Evolutionary conservation across 1,284 basidiomycete species (phyloP), one percentile per base, ranked within the genome.

Genomic region (Irpex rosettiformis): DNA sequence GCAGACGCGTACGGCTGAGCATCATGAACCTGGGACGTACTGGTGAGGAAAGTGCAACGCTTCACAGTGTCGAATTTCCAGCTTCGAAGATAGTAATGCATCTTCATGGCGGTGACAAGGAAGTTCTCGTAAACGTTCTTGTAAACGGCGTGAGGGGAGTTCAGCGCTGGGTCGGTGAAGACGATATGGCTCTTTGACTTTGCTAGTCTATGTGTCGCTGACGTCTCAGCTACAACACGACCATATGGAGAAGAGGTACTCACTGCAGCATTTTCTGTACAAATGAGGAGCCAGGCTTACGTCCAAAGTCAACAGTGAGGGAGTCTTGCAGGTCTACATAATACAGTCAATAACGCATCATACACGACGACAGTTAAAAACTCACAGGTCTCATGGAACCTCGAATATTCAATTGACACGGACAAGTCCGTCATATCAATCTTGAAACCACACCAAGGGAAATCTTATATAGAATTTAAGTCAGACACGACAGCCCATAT

Each of bases 71-170:
- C 74, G 5, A 75, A 62, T n/a, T 78, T 76, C 84, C 82, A 88
- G 49, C 80, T 78, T 48, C 78, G 77, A 37, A 96, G 77, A 71
- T 97, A 98, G 54, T 85, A 81, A 55, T 92, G 85, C 79, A 95
- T 90, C 75, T 95, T 98, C 79, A 96, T 88, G 0, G 93, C 93
- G 1, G 87, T 82, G 24, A 96, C 72, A n/a, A 93, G 73, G 67
- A 96, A 91, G 66, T 88, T 91, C 71, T 95, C 87, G 69, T 94
- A 95, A 7, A 97, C 77, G 70, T 98, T 99, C 37, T 84, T 70
- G 70, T 91, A 84, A 2, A 93, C 85, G 0, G 81, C 82, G 30
- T 78, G 66, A 25, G 73, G 65, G 1, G 82, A 75, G 71, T 96
- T 98, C 63, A 97, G 79, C 5, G 69, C 67, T 2, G 83, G 82